A percentile compares a stretch with the other conserved stretches of the same genome.
These are phyloP conservation scores for Pleurotus tuoliensis DNA, from an alignment of 768 basidiomycete species.

Conservation along the genomic window DNA sequence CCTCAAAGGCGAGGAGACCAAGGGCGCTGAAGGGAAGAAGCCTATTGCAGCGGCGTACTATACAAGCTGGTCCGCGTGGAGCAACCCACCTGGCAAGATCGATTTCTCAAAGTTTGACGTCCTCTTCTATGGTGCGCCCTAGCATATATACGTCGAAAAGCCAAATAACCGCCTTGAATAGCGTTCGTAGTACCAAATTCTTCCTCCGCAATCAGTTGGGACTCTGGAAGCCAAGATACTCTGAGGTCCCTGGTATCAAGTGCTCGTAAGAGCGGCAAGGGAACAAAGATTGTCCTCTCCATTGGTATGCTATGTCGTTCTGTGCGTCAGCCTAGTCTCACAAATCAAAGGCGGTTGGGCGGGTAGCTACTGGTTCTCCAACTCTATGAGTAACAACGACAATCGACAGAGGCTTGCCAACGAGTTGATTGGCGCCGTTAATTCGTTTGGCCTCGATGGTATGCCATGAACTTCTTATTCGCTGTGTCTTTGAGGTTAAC, in stretches of 20 bases:
- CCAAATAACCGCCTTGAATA: conserved; percentile 13
- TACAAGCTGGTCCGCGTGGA: conserved; percentile 1
- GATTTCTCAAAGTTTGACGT: conserved; percentile 7
- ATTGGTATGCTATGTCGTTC: conserved; percentile 19
- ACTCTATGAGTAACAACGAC: conserved; percentile 33
- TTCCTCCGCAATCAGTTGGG: conserved; percentile 37
- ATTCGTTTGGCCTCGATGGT: conserved; percentile 50
- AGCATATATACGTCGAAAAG: neutral
- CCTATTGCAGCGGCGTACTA: conserved; percentile 1
- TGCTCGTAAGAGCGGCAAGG: conserved; percentile 41
- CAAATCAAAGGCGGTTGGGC: conserved; percentile 42
- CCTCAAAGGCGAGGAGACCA: neutral
- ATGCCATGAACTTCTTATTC: conserved; percentile 35
- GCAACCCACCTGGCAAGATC: neutral
- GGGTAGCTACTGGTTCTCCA: conserved; percentile 48
- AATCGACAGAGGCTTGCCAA: conserved; percentile 39
- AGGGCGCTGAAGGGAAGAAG: neutral
- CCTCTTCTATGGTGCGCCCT: neutral
- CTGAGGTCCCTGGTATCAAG: conserved; percentile 40
- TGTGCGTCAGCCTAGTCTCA: neutral
- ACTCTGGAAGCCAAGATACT: conserved; percentile 36
- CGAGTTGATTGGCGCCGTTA: conserved; percentile 45
- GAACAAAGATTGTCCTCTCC: conserved; percentile 48
- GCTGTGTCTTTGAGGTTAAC: conserved; percentile 28
- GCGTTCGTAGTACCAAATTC: conserved; percentile 58